A percentile compares a stretch with the other conserved stretches of the same genome.
These are phyloP conservation scores for Agrocybe pediades DNA, from an alignment of 768 basidiomycete species.

Conservation along the genomic window DNA sequence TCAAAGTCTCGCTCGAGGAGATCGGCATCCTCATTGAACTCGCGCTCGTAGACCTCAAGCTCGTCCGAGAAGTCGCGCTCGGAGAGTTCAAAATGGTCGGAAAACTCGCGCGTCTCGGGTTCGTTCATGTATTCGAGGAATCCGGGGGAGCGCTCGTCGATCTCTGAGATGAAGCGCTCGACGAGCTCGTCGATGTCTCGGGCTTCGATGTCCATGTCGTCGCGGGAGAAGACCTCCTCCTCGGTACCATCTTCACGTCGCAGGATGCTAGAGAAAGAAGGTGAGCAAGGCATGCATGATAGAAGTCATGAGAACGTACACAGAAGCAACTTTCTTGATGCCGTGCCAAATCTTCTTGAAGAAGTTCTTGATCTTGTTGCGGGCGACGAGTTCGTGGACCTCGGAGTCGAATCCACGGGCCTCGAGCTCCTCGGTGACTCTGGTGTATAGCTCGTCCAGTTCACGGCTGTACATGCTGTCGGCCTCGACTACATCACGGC, in stretches of 20 bases:
- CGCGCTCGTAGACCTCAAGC: not conserved
- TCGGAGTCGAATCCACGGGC: conserved; percentile 7
- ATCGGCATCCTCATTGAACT: not conserved
- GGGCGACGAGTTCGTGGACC: not conserved
- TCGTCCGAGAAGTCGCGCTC: conserved; percentile 1
- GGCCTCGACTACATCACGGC: conserved; percentile 11
- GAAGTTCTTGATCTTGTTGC: conserved; percentile 2
- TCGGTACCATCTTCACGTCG: conserved; percentile 5
- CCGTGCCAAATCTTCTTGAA: conserved; percentile 9
- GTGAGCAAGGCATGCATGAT: not conserved
- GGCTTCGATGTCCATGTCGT: conserved; percentile 6
- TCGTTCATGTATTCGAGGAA: conserved; percentile 5
- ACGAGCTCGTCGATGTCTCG: conserved; percentile 12
- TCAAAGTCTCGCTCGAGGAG: conserved; percentile 3
- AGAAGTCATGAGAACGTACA: not conserved
- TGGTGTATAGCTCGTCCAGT: conserved; percentile 14
- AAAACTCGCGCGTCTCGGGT: not conserved
- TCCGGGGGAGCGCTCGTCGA: conserved; percentile 8
- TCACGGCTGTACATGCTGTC: conserved; percentile 10
- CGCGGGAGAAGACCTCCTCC: conserved; percentile 8
- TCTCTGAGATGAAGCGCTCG: conserved; percentile 10
- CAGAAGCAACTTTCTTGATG: conserved; percentile 6
- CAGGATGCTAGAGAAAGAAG: not conserved
- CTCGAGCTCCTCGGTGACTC: conserved; percentile 15
- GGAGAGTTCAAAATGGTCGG: not conserved